Base-by-base conservation (phyloP, 257 asterid genomes). In the Solanum habrochaites region DNA sequence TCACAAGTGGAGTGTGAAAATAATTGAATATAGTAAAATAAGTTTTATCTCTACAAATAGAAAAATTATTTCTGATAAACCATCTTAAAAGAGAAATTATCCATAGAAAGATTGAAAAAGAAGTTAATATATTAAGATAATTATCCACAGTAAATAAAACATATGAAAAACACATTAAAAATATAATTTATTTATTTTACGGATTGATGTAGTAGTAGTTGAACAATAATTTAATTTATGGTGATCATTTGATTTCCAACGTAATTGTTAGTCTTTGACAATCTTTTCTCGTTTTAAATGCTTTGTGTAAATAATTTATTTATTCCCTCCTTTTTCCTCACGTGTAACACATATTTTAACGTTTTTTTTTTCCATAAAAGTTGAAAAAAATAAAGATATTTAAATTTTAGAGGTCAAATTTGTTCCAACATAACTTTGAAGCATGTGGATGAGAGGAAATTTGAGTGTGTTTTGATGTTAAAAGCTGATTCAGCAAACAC, bases 1-100 rank as follows among this genome's bases (percentile, higher is more conserved):
- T 18, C 0, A 0, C 0, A 18, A 0, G 4, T 2, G 0, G 0
- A 56, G 0, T 56, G 2, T 20, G 11, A 20, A 2, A 1, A 20
- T 25, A n/a, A 20, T 20, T 20, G 8, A 56, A 18, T 18, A 6
- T 14, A 47, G 21, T 49, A 49, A 49, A 6, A 5, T 49, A 6
- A 6, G 0, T 49, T 49, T 52, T 52, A 52, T 18, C 64, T 52
- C 4, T 52, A 52, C 18, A 52, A 0, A 52, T 4, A 7, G n/a
- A 52, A 4, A 52, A 10, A 52, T 52, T 52, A 52, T 56, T 56
- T 56, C 25, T 56, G 0, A 3, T 20, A 2, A 56, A 18, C 1
- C 64, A 18, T 52, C n/a, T 56, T 0, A 56, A 2, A 56, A 56
- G 20, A 2, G 0, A 18, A 18, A 6, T 18, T 52, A 52, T 52